Percentiles rank a stretch among this genome's conserved stretches.
Conservation (phyloP, 164 flowering plant species). For the Hamamelis virginiana region DNA sequence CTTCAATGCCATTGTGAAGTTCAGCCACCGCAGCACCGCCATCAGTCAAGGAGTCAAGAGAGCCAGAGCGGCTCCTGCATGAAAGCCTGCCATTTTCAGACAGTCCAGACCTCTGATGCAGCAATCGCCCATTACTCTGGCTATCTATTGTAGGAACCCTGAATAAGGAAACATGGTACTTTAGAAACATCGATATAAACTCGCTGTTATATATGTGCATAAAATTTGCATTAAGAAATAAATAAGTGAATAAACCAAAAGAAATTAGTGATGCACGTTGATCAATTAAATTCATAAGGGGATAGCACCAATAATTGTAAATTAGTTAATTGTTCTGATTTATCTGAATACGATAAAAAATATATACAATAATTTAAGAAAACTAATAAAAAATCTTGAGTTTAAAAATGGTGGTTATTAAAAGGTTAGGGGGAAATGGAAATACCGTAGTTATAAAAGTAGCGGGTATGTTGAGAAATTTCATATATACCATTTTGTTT, state of each 20-base stretch:
- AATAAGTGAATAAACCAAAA: background rate
- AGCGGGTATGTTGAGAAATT: too few species aligned
- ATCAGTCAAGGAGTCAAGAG: constrained; percentile 30
- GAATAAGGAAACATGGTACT: constrained; percentile 8
- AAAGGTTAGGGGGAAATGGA: too few species aligned
- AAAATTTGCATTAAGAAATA: background rate
- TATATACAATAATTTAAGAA: too few species aligned
- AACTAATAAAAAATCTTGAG: too few species aligned
- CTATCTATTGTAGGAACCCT: constrained; percentile 30
- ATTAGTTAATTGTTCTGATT: background rate
- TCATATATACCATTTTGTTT: too few species aligned
- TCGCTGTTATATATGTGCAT: background rate
- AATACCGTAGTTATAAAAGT: too few species aligned
- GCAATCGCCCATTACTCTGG: constrained; percentile 24
- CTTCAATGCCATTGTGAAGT: constrained; percentile 26
- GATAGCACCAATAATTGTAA: background rate
- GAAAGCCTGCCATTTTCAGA: constrained; percentile 43
- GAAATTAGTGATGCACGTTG: background rate
- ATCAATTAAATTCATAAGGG: background rate
- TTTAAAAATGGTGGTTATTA: too few species aligned
- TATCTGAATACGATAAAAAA: too few species aligned
- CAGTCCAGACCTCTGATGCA: constrained; percentile 37
- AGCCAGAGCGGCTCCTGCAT: constrained; percentile 32
- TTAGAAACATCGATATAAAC: background rate
- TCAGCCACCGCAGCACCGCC: constrained; percentile 28